Evolutionary conservation across 805 yeast species (phyloP), one percentile per base, ranked within the genome.

Genomic region (Cyberlindnera subsufficiens): DNA sequence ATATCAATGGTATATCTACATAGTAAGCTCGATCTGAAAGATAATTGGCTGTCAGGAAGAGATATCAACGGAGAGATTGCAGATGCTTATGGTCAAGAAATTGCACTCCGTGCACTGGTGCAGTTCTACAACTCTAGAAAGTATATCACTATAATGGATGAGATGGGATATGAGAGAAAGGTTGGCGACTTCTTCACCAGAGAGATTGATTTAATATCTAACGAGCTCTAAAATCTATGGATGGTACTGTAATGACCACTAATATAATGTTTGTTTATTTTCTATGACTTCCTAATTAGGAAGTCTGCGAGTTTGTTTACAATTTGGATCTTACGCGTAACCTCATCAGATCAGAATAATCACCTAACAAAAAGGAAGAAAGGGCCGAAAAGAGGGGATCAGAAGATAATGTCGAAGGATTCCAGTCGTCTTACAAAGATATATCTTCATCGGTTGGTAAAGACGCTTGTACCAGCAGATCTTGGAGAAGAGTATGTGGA

Each of bases 11-110:
- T 91, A 3, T 91, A 85, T 55, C 60, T 93, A 22, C 80, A 88
- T 56, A 77, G 86, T 53, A 77, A 79, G 52, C 67, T 89, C 32
- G 77, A 80, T 15, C 61, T 91, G 38, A 74, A 80, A 46, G 99
- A 91, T 58, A 82, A 81, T 47, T 91, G 98, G 98, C 71, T 91
- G 25, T 81, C 80, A 14, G 96, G 96, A 0, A 74, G 77, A 45
- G 95, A 88, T 59, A 68, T 86, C 19, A 83, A 84, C 25, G 80
- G 78, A 16, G 90, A 87, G 49, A 68, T 86, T 43, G 78, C 77
- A 42, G 83, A 82, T 51, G 83, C 95, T 1, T 81, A 80, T 54
- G 88, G 88, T 14, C 93, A 89, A 56, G 98, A 91, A 57, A 75
- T 82, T 37, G 90, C 96, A 0, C 60, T 91, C 34, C 65, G 97